Evolutionary conservation across 169 alveolate genomes (phyloP).

Genomic region (Cryptosporidium xiaoi): DNA sequence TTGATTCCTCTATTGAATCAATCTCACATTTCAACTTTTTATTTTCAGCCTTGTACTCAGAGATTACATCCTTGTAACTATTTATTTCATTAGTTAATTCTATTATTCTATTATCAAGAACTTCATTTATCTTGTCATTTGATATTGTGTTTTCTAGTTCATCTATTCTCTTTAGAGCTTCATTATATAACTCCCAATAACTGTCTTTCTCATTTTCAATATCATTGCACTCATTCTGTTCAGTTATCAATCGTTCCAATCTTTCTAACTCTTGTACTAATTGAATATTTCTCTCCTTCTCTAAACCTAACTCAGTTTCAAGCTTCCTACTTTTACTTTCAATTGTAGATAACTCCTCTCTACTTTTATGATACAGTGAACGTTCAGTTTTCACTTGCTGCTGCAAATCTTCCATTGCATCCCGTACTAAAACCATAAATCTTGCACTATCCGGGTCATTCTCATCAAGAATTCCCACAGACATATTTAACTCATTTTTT

Average conservation of each 20-base stretch:
- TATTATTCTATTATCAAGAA: slow-evolving; percentile 4
- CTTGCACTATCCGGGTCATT: slow-evolving; percentile 75
- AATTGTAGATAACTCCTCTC: slow-evolving; percentile 38
- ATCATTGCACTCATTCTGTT: slow-evolving; percentile 32
- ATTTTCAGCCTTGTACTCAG: slow-evolving; percentile 28
- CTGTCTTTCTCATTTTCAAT: slow-evolving; percentile 1
- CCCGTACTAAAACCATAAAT: slow-evolving; percentile 50
- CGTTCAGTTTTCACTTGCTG: slow-evolving; percentile 60
- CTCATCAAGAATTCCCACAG: slow-evolving; percentile 68
- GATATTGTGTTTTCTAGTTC: slow-evolving; percentile 20
- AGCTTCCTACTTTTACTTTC: slow-evolving; percentile 51
- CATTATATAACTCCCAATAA: slow-evolving; percentile 56
- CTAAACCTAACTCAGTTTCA: slow-evolving; percentile 51
- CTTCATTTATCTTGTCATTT: slow-evolving; percentile 15
- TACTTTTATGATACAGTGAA: slow-evolving; percentile 57
- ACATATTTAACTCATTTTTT: slow-evolving; percentile 9
- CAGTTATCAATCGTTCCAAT: slow-evolving; percentile 24
- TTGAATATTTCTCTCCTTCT: slow-evolving; percentile 50
- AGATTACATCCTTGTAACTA: slow-evolving; percentile 14
- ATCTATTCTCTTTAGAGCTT: slow-evolving; percentile 59
- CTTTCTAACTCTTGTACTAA: slow-evolving; percentile 39
- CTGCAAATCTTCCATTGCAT: slow-evolving; percentile 74
- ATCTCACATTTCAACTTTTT: slow-evolving; percentile 24
- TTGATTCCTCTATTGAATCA: slow-evolving; percentile 7
- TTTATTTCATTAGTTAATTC: slow-evolving; percentile 32